Conservation (phyloP, 805 yeast species). For the Candida berthetii region DNA sequence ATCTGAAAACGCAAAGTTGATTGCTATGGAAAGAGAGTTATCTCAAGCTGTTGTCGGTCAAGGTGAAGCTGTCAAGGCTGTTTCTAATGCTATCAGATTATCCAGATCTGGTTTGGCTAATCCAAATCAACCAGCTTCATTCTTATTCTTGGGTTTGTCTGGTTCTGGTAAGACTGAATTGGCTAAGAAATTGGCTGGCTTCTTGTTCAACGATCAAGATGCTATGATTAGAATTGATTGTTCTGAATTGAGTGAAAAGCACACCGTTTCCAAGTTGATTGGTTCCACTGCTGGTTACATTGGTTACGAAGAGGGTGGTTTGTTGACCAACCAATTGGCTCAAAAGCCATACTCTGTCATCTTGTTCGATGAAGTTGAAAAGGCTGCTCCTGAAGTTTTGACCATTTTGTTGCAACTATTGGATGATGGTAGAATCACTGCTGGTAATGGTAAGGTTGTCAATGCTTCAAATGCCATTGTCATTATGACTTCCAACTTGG, state of each 20-base stretch:
- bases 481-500: slow-evolving; percentile 96
- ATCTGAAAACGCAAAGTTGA: slow-evolving; percentile 90
- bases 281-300: slow-evolving; percentile 98
- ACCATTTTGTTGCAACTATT: slow-evolving; percentile 87
- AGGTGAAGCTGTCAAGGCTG: slow-evolving; percentile 92
- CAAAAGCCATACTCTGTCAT: slow-evolving; percentile 95
- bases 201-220: slow-evolving; percentile 91
- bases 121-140: slow-evolving; percentile 95
- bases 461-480: slow-evolving; percentile 90
- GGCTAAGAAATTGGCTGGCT: slow-evolving; percentile 95
- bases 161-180: slow-evolving; percentile 99
- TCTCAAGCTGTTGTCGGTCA: slow-evolving; percentile 89
- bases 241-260: slow-evolving; percentile 91
- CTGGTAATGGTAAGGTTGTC: slow-evolving; percentile 89
- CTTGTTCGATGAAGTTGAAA: slow-evolving; percentile 94
- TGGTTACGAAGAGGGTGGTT: slow-evolving; percentile 97
- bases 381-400: slow-evolving; percentile 96
- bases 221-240: slow-evolving; percentile 98
- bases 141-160: slow-evolving; percentile 88
- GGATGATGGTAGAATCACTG: slow-evolving; percentile 95
- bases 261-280: slow-evolving; percentile 88
- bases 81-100: slow-evolving; percentile 89
- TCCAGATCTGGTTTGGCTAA: slow-evolving; percentile 93
- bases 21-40: slow-evolving; percentile 88
- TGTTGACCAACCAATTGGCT: slow-evolving; percentile 85